These are phyloP conservation scores for Blastomyces emzantsi DNA, from an alignment of 2,329 filamentous ascomycete genomes.

Conservation along the genomic window DNA sequence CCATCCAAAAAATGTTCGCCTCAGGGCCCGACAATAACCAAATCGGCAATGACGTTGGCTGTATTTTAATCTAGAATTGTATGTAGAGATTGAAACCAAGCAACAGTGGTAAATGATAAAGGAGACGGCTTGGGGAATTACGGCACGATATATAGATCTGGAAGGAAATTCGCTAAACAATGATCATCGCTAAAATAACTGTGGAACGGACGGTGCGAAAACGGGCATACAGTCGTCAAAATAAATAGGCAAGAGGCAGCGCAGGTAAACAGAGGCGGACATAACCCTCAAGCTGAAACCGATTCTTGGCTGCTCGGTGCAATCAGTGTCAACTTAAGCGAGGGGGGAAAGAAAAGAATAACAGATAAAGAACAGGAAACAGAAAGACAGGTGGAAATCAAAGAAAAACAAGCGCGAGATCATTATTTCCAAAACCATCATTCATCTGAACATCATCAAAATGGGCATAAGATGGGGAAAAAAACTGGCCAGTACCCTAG, in stretches of 20 bases:
- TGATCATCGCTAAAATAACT: slow-evolving; percentile 1
- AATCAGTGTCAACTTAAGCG: not conserved
- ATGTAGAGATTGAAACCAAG: not conserved
- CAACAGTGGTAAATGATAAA: not conserved
- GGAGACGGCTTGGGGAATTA: not conserved
- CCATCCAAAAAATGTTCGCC: not conserved
- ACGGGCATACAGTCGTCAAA: not conserved
- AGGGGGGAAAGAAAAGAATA: too few species aligned
- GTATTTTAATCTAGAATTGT: not conserved
- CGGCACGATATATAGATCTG: not conserved
- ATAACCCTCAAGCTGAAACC: not conserved
- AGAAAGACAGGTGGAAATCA: not conserved
- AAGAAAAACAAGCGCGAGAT: not conserved
- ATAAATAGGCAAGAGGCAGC: not conserved
- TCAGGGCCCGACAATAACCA: not conserved
- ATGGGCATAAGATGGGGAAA: not conserved
- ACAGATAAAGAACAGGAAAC: not conserved
- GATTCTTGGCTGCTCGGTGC: not conserved
- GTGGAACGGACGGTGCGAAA: not conserved
- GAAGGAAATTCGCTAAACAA: not conserved
- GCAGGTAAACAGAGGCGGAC: not conserved
- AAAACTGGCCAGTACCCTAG: not conserved
- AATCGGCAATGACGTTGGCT: not conserved
- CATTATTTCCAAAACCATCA: not conserved
- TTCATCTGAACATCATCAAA: not conserved